Evolutionary conservation across 345 rosid species (phyloP).

Genomic region (Streptanthus diversifolius): DNA sequence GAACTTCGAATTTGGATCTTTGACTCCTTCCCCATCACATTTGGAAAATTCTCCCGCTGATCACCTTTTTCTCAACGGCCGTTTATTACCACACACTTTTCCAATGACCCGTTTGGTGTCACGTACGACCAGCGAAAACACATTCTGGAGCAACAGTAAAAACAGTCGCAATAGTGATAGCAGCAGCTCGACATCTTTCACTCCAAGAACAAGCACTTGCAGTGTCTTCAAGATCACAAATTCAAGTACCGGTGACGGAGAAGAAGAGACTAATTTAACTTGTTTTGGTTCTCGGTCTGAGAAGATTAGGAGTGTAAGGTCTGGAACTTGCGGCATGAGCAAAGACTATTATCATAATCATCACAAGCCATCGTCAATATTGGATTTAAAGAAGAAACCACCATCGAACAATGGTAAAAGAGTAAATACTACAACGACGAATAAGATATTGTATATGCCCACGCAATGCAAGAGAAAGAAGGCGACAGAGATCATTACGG

Average conservation of each 20-base stretch:
- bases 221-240: slow-evolving; percentile 29
- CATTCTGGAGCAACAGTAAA: slow-evolving; percentile 62
- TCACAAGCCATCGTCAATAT: background rate
- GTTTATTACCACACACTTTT: slow-evolving; percentile 67
- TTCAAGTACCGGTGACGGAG: background rate
- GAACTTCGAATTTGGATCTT: slow-evolving; percentile 67
- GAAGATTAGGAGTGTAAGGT: background rate
- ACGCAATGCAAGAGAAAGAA: slow-evolving; percentile 30
- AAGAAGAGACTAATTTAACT: slow-evolving; percentile 32
- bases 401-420: background rate
- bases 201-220: slow-evolving; percentile 51
- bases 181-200: slow-evolving; percentile 45
- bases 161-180: slow-evolving; percentile 68
- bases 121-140: slow-evolving; percentile 53
- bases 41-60: slow-evolving; percentile 73
- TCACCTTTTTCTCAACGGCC: slow-evolving; percentile 76
- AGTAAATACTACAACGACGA: background rate
- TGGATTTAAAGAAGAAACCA: slow-evolving; percentile 18
- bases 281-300: slow-evolving; percentile 22
- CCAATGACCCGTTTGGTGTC: slow-evolving; percentile 46
- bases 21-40: slow-evolving; percentile 55
- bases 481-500: slow-evolving; percentile 50
- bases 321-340: background rate
- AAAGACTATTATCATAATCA: background rate
- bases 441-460: slow-evolving; percentile 35